Evolutionary conservation across 2,329 filamentous ascomycete genomes (phyloP), one percentile per base, ranked within the genome.

Genomic region (Alternaria conjuncta): DNA sequence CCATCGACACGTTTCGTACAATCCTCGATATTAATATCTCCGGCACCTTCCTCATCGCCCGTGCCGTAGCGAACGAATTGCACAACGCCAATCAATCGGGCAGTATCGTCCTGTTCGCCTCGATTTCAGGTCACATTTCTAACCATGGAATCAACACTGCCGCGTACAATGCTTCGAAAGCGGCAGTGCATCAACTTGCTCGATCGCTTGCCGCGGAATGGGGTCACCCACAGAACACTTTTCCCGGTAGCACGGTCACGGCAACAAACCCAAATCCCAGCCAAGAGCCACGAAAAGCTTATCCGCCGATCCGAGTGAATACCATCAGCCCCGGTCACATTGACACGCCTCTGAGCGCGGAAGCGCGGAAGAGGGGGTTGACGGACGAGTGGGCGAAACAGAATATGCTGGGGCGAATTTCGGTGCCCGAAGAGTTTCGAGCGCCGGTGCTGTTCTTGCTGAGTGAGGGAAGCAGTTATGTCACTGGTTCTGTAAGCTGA

Each of bases 391-490:
- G 76, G 65, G 75, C 70, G 64, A 65, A 56, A 20, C 73, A 79
- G 47, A 79, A 77, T 60, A 79, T 80, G 78, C 63, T 81, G 13
- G 73, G 72, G 10, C 66, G 76, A 3, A 72, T 80, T 41, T 78
- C 76, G 50, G 81, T 70, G 55, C 60, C 65, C 15, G 69, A 74
- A 18, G 73, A 76, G 55, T 74, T 65, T 36, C 65, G 71, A 43
- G 71, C 63, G 6, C 65, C 71, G 1, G 64, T 69, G n/a, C n/a
- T 76, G 20, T 78, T 83, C 68, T 50, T 75, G 50, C 44, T 75
- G n/a, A 67, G 63, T 2, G 71, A 73, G 3, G 74, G 70, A 8
- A 89, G 88, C 55, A 85, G 84, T 54, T 95, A 94, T 79, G 89
- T 94, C 63, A 90, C 88, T 10, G 87, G 81, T 20, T 75, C 81